These are phyloP conservation scores for Forsythia viridissima DNA, from an alignment of 257 asterid species.

Conservation along the genomic window DNA sequence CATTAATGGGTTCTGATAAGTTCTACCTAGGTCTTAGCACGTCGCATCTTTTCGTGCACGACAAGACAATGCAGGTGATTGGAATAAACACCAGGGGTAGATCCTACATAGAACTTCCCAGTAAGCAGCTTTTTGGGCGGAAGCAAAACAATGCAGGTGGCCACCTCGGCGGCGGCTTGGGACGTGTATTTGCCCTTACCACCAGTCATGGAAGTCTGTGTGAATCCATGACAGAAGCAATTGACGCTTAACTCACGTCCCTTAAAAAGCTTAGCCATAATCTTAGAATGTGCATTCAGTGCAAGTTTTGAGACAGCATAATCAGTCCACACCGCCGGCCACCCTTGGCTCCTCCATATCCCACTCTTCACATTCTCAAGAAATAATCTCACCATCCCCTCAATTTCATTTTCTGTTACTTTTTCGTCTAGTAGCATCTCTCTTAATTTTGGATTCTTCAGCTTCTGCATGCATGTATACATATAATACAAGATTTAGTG, in stretches of 20 bases:
- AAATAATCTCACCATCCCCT: constrained; percentile 47
- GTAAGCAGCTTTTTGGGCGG: constrained; percentile 51
- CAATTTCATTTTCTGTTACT: constrained; percentile 43
- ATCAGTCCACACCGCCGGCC: constrained; percentile 84
- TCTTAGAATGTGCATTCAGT: constrained; percentile 57
- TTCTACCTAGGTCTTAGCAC: too few species aligned
- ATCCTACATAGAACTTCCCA: constrained; percentile 48
- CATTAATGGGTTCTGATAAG: too few species aligned
- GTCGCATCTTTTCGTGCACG: too few species aligned
- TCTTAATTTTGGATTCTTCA: constrained; percentile 44
- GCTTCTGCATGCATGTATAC: constrained; percentile 45
- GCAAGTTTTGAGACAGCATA: constrained; percentile 81
- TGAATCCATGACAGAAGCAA: constrained; percentile 80
- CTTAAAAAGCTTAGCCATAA: constrained; percentile 51
- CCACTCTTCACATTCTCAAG: constrained; percentile 54
- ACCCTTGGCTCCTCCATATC: constrained; percentile 62
- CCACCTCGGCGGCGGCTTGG: constrained; percentile 48
- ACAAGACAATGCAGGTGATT: too few species aligned
- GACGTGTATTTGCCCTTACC: constrained; percentile 62
- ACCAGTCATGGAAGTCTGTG: constrained; percentile 77
- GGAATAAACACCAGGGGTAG: constrained; percentile 29
- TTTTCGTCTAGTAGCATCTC: constrained; percentile 52
- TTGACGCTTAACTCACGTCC: constrained; percentile 48
- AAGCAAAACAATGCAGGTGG: constrained; percentile 40
- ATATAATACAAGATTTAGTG: too few species aligned